These are phyloP conservation scores for Boletus bicolor DNA, from an alignment of 768 basidiomycete genomes.

Conservation along the genomic window DNA sequence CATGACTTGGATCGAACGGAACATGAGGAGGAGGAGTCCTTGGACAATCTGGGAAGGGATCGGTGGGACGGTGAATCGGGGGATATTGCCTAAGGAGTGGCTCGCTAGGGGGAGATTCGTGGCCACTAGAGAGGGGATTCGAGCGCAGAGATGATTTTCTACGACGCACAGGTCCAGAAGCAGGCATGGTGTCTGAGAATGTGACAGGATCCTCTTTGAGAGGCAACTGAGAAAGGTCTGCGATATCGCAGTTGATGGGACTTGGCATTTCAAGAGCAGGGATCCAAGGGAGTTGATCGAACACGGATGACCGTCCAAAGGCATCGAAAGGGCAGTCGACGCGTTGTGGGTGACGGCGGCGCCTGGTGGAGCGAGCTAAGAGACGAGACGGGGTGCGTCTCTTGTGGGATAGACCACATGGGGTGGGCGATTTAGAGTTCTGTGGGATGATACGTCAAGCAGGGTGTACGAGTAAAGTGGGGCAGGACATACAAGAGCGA, in stretches of 20 bases:
- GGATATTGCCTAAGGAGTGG: slow-evolving; percentile 17
- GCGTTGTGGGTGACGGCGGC: slow-evolving; percentile 41
- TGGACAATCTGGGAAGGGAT: slow-evolving; percentile 19
- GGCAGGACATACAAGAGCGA: slow-evolving; percentile 19
- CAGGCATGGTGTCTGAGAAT: slow-evolving; percentile 23
- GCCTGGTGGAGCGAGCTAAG: slow-evolving; percentile 38
- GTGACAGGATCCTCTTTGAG: slow-evolving; percentile 23
- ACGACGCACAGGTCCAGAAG: slow-evolving; percentile 56
- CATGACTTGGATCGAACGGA: slow-evolving; percentile 45
- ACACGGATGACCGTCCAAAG: slow-evolving; percentile 34
- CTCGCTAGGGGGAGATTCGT: slow-evolving; percentile 13
- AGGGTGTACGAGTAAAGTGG: not conserved
- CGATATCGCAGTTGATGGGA: slow-evolving; percentile 52
- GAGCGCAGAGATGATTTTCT: slow-evolving; percentile 53
- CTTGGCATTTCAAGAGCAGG: slow-evolving; percentile 50
- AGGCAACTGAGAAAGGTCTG: slow-evolving; percentile 63
- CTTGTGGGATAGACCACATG: slow-evolving; percentile 38
- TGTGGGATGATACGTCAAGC: slow-evolving; percentile 21
- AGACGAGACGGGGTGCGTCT: slow-evolving; percentile 35
- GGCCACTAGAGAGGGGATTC: slow-evolving; percentile 39
- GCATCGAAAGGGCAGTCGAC: slow-evolving; percentile 40
- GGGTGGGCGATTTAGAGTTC: slow-evolving; percentile 38
- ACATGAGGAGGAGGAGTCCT: slow-evolving; percentile 34
- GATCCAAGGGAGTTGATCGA: slow-evolving; percentile 71
- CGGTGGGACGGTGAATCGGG: slow-evolving; percentile 32